Base-by-base conservation (phyloP, 495 filamentous ascomycete genomes). In the Glarea lozoyensis region DNA sequence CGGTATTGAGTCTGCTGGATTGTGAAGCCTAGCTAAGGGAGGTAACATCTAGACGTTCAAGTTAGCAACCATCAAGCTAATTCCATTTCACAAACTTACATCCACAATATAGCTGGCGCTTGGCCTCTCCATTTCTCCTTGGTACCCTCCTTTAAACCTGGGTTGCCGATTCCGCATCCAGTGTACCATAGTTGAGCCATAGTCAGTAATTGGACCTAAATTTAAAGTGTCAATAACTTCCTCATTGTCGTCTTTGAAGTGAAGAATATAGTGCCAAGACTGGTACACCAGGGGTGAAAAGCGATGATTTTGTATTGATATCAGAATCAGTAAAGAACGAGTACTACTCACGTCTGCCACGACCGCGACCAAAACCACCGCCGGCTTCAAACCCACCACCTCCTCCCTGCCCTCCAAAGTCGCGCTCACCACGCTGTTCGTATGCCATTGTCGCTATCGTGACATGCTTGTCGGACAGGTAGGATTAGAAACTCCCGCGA, bases 151-250 rank as follows among this genome's bases (percentile, higher is more conserved):
- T 57, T 77, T 78, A 63, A 83, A 94, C 48, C 75, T 73, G 12
- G 87, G 84, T 51, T 79, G 75, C 22, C 90, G 78, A 58, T 85
- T 78, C 53, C 82, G 83, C 84, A 95, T 88, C 84, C 85, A 98
- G 63, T 89, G 84, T 39, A 87, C 81, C 60, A 94, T 75, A 4
- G 87, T 92, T 9, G 90, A 84, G 48, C 89, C 86, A 76, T 96
- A 96, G 60, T 98, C 92, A 12, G 92, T 97, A 5, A 94, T 86
- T 39, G 90, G 79, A 19, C 84, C 84, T 88, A 49, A 27, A 31
- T 9, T 5, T 34, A 6, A 4, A 13, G 31, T 34, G 6, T 13
- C n/a, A n/a, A n/a, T n/a, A n/a, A n/a, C n/a, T n/a, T n/a, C n/a
- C n/a, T n/a, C n/a, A n/a, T n/a, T n/a, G n/a, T n/a, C n/a, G n/a